Evolutionary conservation across 2,329 filamentous ascomycete genomes (phyloP).

Genomic region (Esteya vermicola): DNA sequence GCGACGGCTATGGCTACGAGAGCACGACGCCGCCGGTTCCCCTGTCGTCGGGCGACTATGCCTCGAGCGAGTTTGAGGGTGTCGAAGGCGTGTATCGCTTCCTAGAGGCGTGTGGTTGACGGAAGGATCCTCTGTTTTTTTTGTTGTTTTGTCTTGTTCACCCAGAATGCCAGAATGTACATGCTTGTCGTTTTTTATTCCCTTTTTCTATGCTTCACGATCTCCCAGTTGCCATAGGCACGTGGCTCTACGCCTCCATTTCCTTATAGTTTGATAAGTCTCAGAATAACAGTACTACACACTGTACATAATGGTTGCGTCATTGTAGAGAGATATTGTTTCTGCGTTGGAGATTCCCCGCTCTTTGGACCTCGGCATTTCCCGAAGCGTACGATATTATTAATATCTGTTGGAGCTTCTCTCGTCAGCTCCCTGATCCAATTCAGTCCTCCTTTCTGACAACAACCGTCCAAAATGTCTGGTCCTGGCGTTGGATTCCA

Average conservation of each 20-base stretch:
- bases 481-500: slow-evolving; percentile 58
- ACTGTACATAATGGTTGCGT: too few species aligned
- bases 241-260: too few species aligned
- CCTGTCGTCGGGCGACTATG: slow-evolving; percentile 26
- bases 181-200: neutral
- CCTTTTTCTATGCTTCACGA: neutral
- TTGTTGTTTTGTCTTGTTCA: slow-evolving; percentile 2
- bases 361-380: slow-evolving; percentile 2
- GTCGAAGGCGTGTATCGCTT: slow-evolving; percentile 44
- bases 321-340: too few species aligned
- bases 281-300: neutral
- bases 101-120: slow-evolving; percentile 43
- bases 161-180: too few species aligned
- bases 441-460: neutral
- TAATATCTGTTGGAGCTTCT: too few species aligned
- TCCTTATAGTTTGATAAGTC: neutral
- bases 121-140: neutral
- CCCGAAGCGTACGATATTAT: too few species aligned
- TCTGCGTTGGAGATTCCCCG: neutral
- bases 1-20: slow-evolving; percentile 30
- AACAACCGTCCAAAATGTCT: slow-evolving; percentile 20
- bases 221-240: too few species aligned
- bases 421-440: neutral
- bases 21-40: slow-evolving; percentile 27
- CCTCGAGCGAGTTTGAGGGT: slow-evolving; percentile 36